Base-by-base conservation (phyloP, 139 green algal genomes). In the Eudorina sp. region DNA sequence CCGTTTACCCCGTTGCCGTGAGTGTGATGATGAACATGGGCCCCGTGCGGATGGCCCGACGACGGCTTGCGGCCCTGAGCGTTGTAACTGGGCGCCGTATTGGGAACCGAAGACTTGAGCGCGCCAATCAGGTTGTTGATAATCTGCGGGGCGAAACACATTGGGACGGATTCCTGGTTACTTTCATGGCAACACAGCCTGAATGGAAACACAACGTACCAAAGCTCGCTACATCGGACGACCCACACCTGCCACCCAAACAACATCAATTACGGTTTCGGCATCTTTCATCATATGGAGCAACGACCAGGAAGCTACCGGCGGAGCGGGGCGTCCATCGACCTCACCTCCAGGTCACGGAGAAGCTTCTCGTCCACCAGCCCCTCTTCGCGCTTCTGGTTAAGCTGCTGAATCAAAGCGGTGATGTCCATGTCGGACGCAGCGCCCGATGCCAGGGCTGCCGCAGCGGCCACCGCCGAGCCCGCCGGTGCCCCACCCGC, bases 301-400 rank as follows among this genome's bases (percentile, higher is more conserved):
- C n/a, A n/a, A n/a, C n/a, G n/a, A n/a, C n/a, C n/a, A n/a, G n/a
- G n/a, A n/a, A n/a, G n/a, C n/a, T n/a, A n/a, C n/a, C n/a, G n/a
- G n/a, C n/a, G n/a, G 45, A 58, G 51, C 13, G 16, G 51, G 16
- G 51, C 51, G 51, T 58, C 45, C 21, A 75, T 11, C 14, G 11
- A 19, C 11, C 78, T 8, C 51, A 81, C 83, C 83, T 88, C 68
- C 36, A 88, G 84, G 69, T 93, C 90, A 21, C 90, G 82, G 46
- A 93, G 89, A 11, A 93, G 62, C 88, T 91, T 91, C 58, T 93
- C 90, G 70, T 93, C 90, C n/a, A 93, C 84, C 58, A 93, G 85
- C 2, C 90, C 90, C 64, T 91, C 90, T 31, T 91, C 90, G 43
- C 86, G 83, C 76, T 91, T 91, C 19, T 76, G 68, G 13, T 83